phyloP scores from a whole-genome alignment of 305 asterid genomes.

The Solanum hybrid region DNA sequence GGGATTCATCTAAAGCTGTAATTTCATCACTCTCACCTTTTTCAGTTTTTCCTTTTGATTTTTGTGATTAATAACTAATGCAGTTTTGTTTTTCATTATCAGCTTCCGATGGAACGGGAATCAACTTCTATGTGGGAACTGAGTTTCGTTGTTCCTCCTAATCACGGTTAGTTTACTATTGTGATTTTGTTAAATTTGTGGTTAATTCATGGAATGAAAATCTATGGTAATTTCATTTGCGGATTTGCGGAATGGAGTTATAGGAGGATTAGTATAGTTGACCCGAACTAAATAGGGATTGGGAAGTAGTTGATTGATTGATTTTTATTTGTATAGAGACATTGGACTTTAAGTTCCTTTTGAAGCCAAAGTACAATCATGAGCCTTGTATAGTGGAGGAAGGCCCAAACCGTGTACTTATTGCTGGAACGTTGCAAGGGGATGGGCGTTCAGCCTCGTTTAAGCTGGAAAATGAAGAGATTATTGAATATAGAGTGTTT shows the following conservation, averaged over 20 bases:
- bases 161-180: constrained; percentile 54
- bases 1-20: constrained; percentile 93
- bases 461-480: constrained; percentile 47
- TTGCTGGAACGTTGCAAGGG: constrained; percentile 72
- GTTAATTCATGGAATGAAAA: not conserved
- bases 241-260: not conserved
- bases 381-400: constrained; percentile 75
- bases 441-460: constrained; percentile 64
- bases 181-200: constrained; percentile 1
- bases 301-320: not conserved
- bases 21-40: not conserved
- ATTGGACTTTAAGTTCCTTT: constrained; percentile 86
- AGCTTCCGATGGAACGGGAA: constrained; percentile 91
- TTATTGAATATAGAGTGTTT: constrained; percentile 67
- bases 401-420: constrained; percentile 69
- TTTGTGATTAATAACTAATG: not conserved
- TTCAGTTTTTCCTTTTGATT: not conserved
- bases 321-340: constrained; percentile 41
- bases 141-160: constrained; percentile 89
- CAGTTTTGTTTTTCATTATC: constrained; percentile 7
- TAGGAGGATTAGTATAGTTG: not conserved
- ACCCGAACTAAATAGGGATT: not conserved
- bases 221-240: not conserved
- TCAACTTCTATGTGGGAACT: constrained; percentile 90
- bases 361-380: constrained; percentile 61